Evolutionary conservation across 1,284 basidiomycete species (phyloP).

Genomic region (Apiotrichum sp.): DNA sequence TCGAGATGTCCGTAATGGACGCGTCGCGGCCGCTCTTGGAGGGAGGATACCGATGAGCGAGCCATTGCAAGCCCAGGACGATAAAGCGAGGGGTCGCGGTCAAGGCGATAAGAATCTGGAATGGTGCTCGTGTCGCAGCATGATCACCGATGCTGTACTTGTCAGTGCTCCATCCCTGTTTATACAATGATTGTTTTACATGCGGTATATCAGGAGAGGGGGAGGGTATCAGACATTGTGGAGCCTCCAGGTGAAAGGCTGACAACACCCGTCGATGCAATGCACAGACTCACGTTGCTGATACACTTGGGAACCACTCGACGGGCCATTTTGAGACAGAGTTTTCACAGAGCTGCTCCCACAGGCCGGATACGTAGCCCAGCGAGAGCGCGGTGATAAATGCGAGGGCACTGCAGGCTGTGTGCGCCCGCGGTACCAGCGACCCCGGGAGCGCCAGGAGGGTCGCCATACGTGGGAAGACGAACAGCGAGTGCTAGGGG

Average conservation of each 20-base stretch:
- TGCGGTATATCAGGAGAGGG: too few species aligned
- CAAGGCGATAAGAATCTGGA: conserved; percentile 84
- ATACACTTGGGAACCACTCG: conserved; percentile 91
- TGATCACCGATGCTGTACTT: conserved; percentile 76
- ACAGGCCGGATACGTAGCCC: conserved; percentile 63
- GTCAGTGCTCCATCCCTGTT: neutral
- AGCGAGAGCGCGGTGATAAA: conserved; percentile 65
- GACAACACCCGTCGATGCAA: too few species aligned
- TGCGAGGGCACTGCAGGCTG: conserved; percentile 61
- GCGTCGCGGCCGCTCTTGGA: neutral
- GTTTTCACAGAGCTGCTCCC: conserved; percentile 83
- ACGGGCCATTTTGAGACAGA: conserved; percentile 67
- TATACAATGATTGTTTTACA: too few species aligned
- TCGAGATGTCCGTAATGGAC: neutral
- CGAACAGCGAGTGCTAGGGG: too few species aligned
- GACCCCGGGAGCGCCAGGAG: conserved; percentile 35
- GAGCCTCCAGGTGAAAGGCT: too few species aligned
- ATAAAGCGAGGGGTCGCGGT: conserved; percentile 78
- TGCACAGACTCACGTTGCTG: conserved; percentile 64
- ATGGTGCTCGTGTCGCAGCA: conserved; percentile 80
- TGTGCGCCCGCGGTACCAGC: conserved; percentile 54
- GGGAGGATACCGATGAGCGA: conserved; percentile 49
- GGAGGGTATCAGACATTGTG: too few species aligned
- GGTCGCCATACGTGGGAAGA: conserved; percentile 24
- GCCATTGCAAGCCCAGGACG: conserved; percentile 67